These are phyloP conservation scores for Brassica balearica DNA, from an alignment of 441 rosid genomes.

Conservation along the genomic window DNA sequence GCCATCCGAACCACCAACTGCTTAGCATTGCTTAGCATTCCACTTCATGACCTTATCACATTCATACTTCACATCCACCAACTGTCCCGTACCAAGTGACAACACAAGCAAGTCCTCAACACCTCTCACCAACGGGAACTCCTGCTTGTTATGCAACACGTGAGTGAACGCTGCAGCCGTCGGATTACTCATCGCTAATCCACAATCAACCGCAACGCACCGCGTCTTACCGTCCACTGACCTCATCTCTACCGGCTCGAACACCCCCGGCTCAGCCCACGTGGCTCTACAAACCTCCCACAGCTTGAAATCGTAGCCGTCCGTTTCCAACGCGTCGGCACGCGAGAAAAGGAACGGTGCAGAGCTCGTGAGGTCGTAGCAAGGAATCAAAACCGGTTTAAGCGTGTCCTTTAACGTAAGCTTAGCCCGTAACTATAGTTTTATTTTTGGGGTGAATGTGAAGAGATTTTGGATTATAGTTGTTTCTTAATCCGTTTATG, in stretches of 20 bases:
- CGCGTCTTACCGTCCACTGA: slow-evolving; percentile 77
- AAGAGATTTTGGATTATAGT: no score
- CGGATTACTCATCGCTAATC: slow-evolving; percentile 88
- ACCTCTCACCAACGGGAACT: slow-evolving; percentile 93
- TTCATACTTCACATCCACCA: slow-evolving; percentile 73
- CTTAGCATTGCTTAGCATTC: slow-evolving; percentile 72
- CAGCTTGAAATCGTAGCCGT: slow-evolving; percentile 76
- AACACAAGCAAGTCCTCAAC: slow-evolving; percentile 90
- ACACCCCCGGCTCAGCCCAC: slow-evolving; percentile 79
- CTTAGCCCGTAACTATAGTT: slow-evolving; percentile 22
- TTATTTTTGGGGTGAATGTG: not conserved
- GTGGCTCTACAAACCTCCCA: slow-evolving; percentile 94
- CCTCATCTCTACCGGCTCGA: slow-evolving; percentile 72
- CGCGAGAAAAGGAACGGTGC: slow-evolving; percentile 95
- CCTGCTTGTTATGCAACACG: slow-evolving; percentile 92
- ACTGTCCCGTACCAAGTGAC: slow-evolving; percentile 83
- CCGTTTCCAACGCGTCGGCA: slow-evolving; percentile 89
- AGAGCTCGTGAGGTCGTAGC: slow-evolving; percentile 82
- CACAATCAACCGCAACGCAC: slow-evolving; percentile 90
- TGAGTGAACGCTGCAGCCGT: slow-evolving; percentile 94
- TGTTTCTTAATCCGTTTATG: not conserved
- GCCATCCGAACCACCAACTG: slow-evolving; percentile 47
- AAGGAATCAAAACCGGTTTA: slow-evolving; percentile 87
- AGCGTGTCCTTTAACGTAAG: slow-evolving; percentile 63
- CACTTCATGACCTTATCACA: slow-evolving; percentile 79